These are phyloP conservation scores for Pittosporum tobira DNA, from an alignment of 129 eudicot species.

Conservation along the genomic window DNA sequence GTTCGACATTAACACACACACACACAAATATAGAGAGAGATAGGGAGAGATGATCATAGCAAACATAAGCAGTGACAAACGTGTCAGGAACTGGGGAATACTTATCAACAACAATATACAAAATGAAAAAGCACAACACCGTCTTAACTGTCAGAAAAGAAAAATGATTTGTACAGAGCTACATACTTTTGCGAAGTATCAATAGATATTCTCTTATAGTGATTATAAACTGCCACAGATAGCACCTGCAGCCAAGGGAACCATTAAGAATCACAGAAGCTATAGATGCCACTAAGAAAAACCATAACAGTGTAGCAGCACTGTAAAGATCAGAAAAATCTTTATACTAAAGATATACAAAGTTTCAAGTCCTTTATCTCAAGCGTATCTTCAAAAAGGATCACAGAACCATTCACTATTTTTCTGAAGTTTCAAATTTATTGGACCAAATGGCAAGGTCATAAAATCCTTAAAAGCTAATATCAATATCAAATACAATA, in stretches of 20 bases:
- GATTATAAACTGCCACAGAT: slow-evolving; percentile 49
- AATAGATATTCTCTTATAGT: slow-evolving; percentile 47
- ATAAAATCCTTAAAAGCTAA: background rate
- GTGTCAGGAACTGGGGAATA: too few relatives aligned
- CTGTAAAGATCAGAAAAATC: background rate
- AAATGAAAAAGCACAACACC: background rate
- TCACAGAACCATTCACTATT: background rate
- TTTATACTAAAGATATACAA: background rate
- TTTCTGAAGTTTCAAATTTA: background rate
- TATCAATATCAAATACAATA: background rate
- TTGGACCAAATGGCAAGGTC: background rate
- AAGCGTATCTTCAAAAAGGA: background rate
- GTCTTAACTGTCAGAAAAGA: background rate
- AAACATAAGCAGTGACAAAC: too few relatives aligned
- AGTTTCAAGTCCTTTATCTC: background rate
- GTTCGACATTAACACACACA: too few relatives aligned
- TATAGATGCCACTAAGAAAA: background rate
- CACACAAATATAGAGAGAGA: too few relatives aligned
- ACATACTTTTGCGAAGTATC: slow-evolving; percentile 35
- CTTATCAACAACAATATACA: background rate
- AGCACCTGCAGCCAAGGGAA: slow-evolving; percentile 25
- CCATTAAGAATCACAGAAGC: background rate
- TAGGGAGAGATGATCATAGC: too few relatives aligned
- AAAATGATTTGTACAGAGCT: background rate
- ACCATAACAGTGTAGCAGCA: background rate